Percentiles rank a stretch among this genome's conserved stretches.
These are phyloP conservation scores for Acanthamoeba royreba DNA, from an alignment of 208 protist genomes.

Conservation along the genomic window DNA sequence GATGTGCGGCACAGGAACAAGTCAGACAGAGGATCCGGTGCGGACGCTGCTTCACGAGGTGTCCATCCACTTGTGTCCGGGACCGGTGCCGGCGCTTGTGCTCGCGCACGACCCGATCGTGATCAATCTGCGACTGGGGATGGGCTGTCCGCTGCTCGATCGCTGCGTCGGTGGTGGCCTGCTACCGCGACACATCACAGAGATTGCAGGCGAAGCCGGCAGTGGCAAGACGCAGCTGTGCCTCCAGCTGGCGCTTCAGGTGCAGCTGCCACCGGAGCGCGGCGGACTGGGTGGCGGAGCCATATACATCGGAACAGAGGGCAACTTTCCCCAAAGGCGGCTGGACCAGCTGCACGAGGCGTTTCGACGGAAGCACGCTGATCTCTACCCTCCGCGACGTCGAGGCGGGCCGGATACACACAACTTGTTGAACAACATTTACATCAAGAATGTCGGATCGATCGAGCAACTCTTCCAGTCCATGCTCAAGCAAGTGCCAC, in stretches of 20 bases:
- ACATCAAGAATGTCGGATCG: conserved; percentile 40
- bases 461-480: conserved; percentile 34
- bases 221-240: conserved; percentile 71
- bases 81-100: not conserved
- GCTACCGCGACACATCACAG: conserved; percentile 59
- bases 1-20: no score
- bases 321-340: conserved; percentile 44
- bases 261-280: conserved; percentile 53
- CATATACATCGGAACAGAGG: conserved; percentile 57
- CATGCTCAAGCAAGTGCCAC: conserved; percentile 22
- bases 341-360: conserved; percentile 45
- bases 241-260: conserved; percentile 62
- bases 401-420: not conserved
- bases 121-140: conserved; percentile 2
- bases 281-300: conserved; percentile 69
- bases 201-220: conserved; percentile 68
- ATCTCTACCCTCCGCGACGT: not conserved
- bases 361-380: not conserved
- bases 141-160: conserved; percentile 60
- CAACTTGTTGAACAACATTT: conserved; percentile 36
- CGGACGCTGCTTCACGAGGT: not conserved
- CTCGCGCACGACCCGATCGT: not conserved
- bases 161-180: conserved; percentile 62
- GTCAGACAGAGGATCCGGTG: not conserved
- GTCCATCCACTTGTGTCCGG: not conserved